Percentiles rank a stretch among this genome's conserved stretches.
phyloP scores from a whole-genome alignment of 2,329 filamentous ascomycete species.

The Diaporthe sp. region DNA sequence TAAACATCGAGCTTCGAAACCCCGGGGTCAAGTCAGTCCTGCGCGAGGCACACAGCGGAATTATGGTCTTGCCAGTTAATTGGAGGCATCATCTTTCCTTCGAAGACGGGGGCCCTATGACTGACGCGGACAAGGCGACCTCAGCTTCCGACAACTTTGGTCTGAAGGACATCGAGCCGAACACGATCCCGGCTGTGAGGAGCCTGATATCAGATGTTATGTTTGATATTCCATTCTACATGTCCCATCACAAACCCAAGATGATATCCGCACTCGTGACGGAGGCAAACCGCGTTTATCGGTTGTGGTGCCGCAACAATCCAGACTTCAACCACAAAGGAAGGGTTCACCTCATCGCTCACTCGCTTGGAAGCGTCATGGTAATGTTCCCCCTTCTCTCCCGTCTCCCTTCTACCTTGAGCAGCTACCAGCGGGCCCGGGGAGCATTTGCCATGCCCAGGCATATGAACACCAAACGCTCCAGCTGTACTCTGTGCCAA shows the following conservation, averaged over 20 bases:
- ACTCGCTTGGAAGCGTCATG: constrained; percentile 96
- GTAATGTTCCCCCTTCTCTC: constrained; percentile 7
- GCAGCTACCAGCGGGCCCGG: background rate
- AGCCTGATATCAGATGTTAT: constrained; percentile 97
- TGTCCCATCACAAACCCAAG: constrained; percentile 94
- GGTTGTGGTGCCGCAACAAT: constrained; percentile 95
- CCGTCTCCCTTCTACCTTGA: background rate
- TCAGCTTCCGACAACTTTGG: constrained; percentile 71
- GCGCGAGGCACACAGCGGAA: constrained; percentile 83
- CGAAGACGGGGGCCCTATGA: constrained; percentile 80
- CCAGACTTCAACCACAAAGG: constrained; percentile 85
- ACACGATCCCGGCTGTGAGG: constrained; percentile 91
- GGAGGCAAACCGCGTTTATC: constrained; percentile 96
- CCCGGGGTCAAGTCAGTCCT: constrained; percentile 82
- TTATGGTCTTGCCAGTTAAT: constrained; percentile 95
- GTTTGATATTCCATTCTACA: constrained; percentile 98
- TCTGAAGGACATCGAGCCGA: constrained; percentile 91
- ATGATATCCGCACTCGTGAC: constrained; percentile 91
- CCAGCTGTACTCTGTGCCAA: background rate
- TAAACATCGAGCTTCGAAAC: constrained; percentile 86
- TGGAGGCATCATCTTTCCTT: constrained; percentile 93
- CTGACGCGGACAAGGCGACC: constrained; percentile 65
- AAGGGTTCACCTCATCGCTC: constrained; percentile 91
- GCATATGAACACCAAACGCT: background rate
- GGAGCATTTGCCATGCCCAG: background rate